phyloP scores from a whole-genome alignment of 2,329 filamentous ascomycete species.

The Aureobasidium sp. region DNA sequence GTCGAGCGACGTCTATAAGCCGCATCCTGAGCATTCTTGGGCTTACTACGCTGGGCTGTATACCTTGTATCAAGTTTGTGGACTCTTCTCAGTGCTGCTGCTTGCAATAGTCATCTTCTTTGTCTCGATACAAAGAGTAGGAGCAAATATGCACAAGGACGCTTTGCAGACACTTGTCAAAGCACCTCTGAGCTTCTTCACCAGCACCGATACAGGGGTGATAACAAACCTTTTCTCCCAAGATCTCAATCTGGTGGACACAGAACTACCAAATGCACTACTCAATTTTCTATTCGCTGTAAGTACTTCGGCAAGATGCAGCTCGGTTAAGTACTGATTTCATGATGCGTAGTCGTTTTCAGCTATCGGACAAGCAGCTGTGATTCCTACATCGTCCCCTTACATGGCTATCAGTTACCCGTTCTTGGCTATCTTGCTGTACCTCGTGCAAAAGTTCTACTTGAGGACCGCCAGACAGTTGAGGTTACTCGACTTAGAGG shows the following conservation, averaged over 20 bases:
- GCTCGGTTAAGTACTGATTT: too few species aligned
- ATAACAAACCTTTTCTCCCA: conserved; percentile 38
- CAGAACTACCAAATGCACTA: conserved; percentile 23
- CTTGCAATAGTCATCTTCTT: not conserved
- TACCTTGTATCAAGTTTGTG: not conserved
- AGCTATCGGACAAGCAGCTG: conserved; percentile 29
- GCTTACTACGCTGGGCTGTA: not conserved
- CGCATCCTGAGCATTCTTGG: not conserved
- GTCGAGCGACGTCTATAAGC: not conserved
- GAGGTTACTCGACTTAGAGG: conserved; percentile 46
- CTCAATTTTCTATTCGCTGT: conserved; percentile 7
- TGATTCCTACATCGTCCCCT: conserved; percentile 29
- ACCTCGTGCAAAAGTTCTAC: conserved; percentile 40
- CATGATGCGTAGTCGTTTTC: conserved; percentile 20
- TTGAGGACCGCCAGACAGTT: conserved; percentile 40
- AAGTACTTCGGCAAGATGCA: not conserved
- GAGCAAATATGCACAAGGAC: not conserved
- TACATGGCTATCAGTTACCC: conserved; percentile 22
- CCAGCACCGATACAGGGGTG: conserved; percentile 8
- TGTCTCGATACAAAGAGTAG: not conserved
- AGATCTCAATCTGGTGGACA: conserved; percentile 40
- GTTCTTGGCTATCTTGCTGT: conserved; percentile 32
- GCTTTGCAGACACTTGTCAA: not conserved
- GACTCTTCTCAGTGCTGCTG: not conserved
- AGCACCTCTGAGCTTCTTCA: not conserved